Conservation (phyloP, 73 alveolate species). For the Urostyla sp. region DNA sequence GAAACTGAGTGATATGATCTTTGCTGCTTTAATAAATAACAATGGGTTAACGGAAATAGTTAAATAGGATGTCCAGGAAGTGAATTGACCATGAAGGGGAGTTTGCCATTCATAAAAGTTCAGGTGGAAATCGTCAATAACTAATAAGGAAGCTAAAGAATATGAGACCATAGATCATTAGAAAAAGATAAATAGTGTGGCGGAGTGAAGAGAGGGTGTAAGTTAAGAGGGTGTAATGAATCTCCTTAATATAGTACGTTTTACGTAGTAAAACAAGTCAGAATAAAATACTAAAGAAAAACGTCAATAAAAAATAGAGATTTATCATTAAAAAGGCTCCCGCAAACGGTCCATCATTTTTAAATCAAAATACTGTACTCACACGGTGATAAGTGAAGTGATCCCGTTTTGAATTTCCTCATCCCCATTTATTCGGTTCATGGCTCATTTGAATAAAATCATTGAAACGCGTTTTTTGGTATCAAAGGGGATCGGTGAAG, state of each 20-base stretch:
- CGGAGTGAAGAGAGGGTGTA: slow-evolving; percentile 11
- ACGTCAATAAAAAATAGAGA: slow-evolving; percentile 25
- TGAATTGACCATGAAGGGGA: neutral
- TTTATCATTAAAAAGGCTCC: slow-evolving; percentile 37
- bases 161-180: slow-evolving; percentile 9
- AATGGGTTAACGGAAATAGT: neutral
- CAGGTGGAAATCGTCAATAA: slow-evolving; percentile 23
- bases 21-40: slow-evolving; percentile 50
- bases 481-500: slow-evolving; percentile 35
- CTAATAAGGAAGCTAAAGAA: slow-evolving; percentile 7
- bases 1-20: slow-evolving; percentile 40
- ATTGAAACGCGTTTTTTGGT: neutral
- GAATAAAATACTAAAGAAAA: slow-evolving; percentile 16
- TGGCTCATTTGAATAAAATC: slow-evolving; percentile 36
- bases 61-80: neutral
- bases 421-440: slow-evolving; percentile 43
- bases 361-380: slow-evolving; percentile 46
- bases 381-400: slow-evolving; percentile 50
- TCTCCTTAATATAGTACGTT: slow-evolving; percentile 7
- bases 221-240: neutral
- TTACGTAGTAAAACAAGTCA: slow-evolving; percentile 11
- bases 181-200: slow-evolving; percentile 41
- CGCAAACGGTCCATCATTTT: slow-evolving; percentile 45
- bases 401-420: slow-evolving; percentile 51
- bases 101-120: slow-evolving; percentile 9